phyloP scores from a whole-genome alignment of 2,329 filamentous ascomycete species.

The Thelonectria rubi region DNA sequence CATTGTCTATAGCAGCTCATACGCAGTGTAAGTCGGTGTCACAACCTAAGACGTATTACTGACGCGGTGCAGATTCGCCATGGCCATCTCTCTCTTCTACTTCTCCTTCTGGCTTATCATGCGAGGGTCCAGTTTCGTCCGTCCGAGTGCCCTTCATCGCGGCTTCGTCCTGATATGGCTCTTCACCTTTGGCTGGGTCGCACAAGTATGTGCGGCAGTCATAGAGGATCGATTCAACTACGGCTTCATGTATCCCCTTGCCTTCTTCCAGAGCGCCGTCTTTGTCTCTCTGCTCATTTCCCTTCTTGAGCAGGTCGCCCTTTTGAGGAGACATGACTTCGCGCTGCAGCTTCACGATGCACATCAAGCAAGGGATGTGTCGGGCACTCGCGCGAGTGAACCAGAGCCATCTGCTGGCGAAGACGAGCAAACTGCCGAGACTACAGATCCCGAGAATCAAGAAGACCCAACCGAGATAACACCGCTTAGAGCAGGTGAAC shows the following conservation, averaged over 20 bases:
- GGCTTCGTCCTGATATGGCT: constrained; percentile 86
- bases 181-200: constrained; percentile 76
- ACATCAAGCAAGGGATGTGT: constrained; percentile 54
- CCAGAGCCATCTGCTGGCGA: constrained; percentile 21
- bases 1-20: constrained; percentile 90
- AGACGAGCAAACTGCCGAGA: constrained; percentile 38
- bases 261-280: constrained; percentile 80
- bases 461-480: constrained; percentile 61
- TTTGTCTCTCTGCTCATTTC: constrained; percentile 80
- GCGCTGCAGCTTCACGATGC: constrained; percentile 65
- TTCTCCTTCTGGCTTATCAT: constrained; percentile 84
- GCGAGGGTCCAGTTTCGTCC: constrained; percentile 77
- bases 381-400: constrained; percentile 36
- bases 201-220: constrained; percentile 77
- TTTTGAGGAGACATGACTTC: constrained; percentile 77
- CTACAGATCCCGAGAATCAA: constrained; percentile 31
- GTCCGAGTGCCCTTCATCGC: constrained; percentile 87
- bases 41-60: constrained; percentile 17
- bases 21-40: constrained; percentile 67
- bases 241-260: constrained; percentile 80
- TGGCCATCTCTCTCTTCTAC: constrained; percentile 85
- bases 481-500: constrained; percentile 56
- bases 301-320: constrained; percentile 80
- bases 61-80: constrained; percentile 69
- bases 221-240: constrained; percentile 79